Evolutionary conservation across 2,329 filamentous ascomycete genomes (phyloP).

Genomic region (Fusarium goolgardi): DNA sequence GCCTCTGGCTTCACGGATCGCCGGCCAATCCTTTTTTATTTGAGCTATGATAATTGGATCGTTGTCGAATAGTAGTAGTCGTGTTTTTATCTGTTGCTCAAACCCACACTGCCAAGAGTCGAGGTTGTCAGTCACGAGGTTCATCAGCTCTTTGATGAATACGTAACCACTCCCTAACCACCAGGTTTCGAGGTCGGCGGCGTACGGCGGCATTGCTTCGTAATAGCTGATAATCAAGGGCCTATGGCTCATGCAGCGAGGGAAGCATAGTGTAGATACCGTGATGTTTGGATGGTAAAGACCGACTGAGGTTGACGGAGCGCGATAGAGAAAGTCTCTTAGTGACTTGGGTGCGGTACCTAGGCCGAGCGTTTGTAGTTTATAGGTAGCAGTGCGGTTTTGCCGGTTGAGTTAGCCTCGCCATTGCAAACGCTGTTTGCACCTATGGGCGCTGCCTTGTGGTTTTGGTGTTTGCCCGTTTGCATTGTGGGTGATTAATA

Average conservation of each 20-base stretch:
- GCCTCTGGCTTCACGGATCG: constrained; percentile 26
- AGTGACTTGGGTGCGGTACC: not conserved
- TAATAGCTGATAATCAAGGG: not conserved
- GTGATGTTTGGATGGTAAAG: not conserved
- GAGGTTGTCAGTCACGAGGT: constrained; percentile 27
- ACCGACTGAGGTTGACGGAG: not conserved
- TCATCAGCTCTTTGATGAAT: constrained; percentile 45
- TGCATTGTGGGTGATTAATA: constrained; percentile 8
- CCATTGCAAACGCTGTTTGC: constrained; percentile 3
- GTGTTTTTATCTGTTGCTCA: constrained; percentile 48
- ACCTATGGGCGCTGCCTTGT: not conserved
- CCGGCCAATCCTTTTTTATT: constrained; percentile 38
- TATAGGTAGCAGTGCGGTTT: not conserved
- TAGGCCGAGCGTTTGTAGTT: not conserved
- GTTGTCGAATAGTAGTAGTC: constrained; percentile 50
- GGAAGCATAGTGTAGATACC: not conserved
- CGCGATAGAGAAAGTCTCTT: not conserved
- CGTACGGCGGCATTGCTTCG: constrained; percentile 48
- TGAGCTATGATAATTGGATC: constrained; percentile 34
- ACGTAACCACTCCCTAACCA: constrained; percentile 49
- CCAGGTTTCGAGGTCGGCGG: constrained; percentile 51
- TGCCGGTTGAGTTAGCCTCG: not conserved
- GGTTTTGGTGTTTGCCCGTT: constrained; percentile 9
- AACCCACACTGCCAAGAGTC: constrained; percentile 50
- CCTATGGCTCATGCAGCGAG: not conserved